Conservation (phyloP, 805 yeast genomes). For the Kregervanrija fluxuum region DNA sequence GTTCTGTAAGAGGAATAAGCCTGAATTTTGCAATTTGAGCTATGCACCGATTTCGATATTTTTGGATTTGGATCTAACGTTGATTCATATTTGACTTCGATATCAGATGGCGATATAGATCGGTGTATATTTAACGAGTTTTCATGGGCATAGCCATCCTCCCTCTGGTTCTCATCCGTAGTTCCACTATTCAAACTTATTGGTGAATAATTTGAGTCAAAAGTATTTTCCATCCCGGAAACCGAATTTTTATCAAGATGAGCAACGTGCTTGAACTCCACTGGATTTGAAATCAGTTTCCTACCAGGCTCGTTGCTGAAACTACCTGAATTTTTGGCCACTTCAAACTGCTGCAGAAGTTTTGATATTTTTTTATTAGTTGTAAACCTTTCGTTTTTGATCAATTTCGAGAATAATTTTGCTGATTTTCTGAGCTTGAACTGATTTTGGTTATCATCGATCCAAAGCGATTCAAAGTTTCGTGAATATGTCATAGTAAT, state of each 20-base stretch:
- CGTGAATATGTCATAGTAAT: constrained; percentile 11
- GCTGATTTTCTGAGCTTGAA: not conserved
- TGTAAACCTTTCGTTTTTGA: not conserved
- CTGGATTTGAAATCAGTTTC: constrained; percentile 26
- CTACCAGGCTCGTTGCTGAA: not conserved
- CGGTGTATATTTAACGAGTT: not conserved
- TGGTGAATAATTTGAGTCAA: constrained; percentile 7
- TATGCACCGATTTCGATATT: constrained; percentile 6
- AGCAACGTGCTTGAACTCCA: constrained; percentile 27
- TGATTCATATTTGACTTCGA: constrained; percentile 1
- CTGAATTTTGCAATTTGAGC: constrained; percentile 5
- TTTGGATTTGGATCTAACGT: constrained; percentile 9
- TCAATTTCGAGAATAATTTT: not conserved
- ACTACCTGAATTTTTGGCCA: not conserved
- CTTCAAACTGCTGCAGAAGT: not conserved
- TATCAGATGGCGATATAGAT: not conserved
- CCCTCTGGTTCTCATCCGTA: not conserved
- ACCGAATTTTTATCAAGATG: constrained; percentile 24
- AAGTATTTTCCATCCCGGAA: constrained; percentile 26
- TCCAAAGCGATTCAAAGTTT: constrained; percentile 18
- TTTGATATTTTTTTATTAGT: not conserved
- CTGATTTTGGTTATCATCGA: constrained; percentile 12
- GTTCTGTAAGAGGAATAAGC: constrained; percentile 28
- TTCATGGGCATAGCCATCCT: no score
- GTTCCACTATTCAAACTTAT: constrained; percentile 2